Evolutionary conservation across 73 alveolate species (phyloP), one percentile per base, ranked within the genome.

Genomic region (Paramecium caudatum): DNA sequence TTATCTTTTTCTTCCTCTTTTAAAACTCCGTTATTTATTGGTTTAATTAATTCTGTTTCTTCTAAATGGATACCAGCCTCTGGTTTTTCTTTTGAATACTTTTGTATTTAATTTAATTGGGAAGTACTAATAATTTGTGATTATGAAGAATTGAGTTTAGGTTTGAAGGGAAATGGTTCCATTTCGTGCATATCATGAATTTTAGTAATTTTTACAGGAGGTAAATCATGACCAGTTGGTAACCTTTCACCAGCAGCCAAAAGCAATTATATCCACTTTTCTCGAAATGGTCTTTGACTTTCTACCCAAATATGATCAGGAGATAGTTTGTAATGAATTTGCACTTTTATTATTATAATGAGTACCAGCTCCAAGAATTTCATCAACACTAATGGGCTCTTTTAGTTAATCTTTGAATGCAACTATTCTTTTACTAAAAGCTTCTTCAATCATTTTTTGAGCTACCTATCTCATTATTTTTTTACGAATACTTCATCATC

Each of bases 281-380:
- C 47, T 43, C 88, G 16, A 45, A 17, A 74, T 9, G 88, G 88
- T 19, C 68, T 16, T 2, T 45, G 43, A 16, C 55, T 74, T 16
- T 37, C 88, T 15, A 74, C 27, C 88, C 88, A 74, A 16, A 23
- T 13, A 21, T 45, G 88, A n/a, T 74, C 19, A 43, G 36, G 69
- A 74, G 19, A 23, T 17, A 74, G 32, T 37, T 23, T 47, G 55
- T 74, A 74, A 74, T 74, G 88, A n/a, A 74, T 45, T 74, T 74
- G 33, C 7, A 74, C 88, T 74, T 3, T 25, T 10, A 65, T 33
- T 30, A 30, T 1, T 30, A 12, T 13, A 32, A 13, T 65, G 0
- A 32, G 16, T 65, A 65, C 83, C 83, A 16, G 88, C 88, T 41
- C 69, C 88, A 41, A 74, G 43, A 9, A 74, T 74, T 74, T 74